These are phyloP conservation scores for Cymbopogon flexuosus DNA, from an alignment of 202 grass and related monocot genomes.

Conservation along the genomic window DNA sequence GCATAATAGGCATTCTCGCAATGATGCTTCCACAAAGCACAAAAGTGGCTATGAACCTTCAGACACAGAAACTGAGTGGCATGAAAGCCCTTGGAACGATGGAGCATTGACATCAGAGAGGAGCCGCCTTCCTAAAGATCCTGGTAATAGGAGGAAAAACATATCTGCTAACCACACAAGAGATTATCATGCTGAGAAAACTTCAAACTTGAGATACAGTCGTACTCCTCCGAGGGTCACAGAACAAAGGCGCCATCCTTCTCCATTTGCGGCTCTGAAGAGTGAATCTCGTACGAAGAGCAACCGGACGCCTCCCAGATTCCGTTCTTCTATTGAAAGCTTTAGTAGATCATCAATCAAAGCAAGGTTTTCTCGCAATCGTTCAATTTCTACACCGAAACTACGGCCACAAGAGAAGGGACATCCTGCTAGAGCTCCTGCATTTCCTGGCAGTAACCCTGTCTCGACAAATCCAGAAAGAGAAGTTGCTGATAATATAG, in stretches of 20 bases:
- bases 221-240: constrained; percentile 37
- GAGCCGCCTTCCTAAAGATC: constrained; percentile 34
- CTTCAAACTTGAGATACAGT: constrained; percentile 35
- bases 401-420: constrained; percentile 37
- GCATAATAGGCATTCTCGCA: constrained; percentile 35
- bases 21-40: constrained; percentile 30
- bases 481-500: constrained; percentile 22
- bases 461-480: constrained; percentile 24
- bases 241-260: constrained; percentile 36
- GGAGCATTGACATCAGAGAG: constrained; percentile 41
- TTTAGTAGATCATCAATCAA: constrained; percentile 39
- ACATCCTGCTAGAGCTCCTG: constrained; percentile 42
- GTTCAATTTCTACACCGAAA: constrained; percentile 54
- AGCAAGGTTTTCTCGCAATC: constrained; percentile 34
- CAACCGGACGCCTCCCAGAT: constrained; percentile 44
- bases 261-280: constrained; percentile 31
- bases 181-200: constrained; percentile 32
- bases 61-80: constrained; percentile 74
- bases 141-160: constrained; percentile 40
- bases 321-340: constrained; percentile 36
- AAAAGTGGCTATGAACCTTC: constrained; percentile 78
- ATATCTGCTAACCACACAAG: constrained; percentile 38
- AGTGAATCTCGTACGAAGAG: constrained; percentile 45
- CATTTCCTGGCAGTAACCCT: constrained; percentile 40
- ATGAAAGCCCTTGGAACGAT: constrained; percentile 72